Conservation (phyloP, 345 rosid species). For the Aegle marmelos region DNA sequence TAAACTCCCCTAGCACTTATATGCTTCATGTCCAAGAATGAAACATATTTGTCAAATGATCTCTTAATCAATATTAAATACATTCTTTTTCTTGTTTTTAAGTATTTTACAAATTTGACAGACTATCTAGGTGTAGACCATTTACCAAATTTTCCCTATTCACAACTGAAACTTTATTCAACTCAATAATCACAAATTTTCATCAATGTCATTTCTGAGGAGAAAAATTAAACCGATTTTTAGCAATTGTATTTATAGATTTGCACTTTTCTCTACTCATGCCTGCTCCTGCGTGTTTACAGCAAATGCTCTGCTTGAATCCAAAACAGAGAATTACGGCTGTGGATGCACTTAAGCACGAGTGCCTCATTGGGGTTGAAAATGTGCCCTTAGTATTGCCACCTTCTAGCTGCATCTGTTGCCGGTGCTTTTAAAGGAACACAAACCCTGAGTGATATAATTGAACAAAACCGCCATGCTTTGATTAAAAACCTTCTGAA, state of each 20-base stretch:
- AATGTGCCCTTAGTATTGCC: background rate
- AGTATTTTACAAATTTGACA: conserved; percentile 22
- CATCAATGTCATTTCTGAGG: background rate
- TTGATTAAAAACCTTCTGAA: background rate
- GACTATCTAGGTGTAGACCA: too few relatives aligned
- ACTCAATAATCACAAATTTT: background rate
- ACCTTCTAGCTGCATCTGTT: background rate
- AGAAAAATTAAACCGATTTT: background rate
- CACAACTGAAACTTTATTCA: too few relatives aligned
- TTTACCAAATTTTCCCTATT: background rate
- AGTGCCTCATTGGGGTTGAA: too few relatives aligned
- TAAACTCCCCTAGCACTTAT: too few relatives aligned
- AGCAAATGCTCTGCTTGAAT: background rate
- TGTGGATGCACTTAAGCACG: background rate
- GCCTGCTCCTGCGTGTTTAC: background rate
- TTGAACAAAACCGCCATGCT: background rate
- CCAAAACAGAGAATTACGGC: background rate
- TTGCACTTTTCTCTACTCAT: background rate
- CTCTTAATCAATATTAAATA: too few relatives aligned
- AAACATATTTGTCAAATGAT: too few relatives aligned
- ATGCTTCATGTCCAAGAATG: too few relatives aligned
- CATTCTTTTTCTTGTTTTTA: conserved; percentile 24
- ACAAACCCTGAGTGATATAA: background rate
- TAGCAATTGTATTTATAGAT: background rate
- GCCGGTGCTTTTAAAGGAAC: background rate